Evolutionary conservation across 768 basidiomycete genomes (phyloP), one percentile per base, ranked within the genome.

Genomic region (Agaricus blazei): DNA sequence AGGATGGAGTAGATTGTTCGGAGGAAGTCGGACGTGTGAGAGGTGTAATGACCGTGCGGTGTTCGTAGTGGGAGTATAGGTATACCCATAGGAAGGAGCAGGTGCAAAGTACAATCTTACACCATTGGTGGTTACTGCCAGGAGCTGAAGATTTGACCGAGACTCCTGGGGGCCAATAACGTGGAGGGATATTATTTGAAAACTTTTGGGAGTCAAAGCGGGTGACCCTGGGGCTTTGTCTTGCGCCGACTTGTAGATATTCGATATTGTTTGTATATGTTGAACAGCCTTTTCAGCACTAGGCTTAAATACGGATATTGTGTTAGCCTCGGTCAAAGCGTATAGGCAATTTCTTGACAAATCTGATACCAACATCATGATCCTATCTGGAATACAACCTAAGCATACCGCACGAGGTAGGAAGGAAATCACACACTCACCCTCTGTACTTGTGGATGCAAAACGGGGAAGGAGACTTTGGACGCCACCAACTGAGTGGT

Each of bases 91-190:
- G 23, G 71, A 67, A 49, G 72, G 69, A 3, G 79, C 72, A 3
- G 87, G 79, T 1, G 80, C 80, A 65, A 97, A 93, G 74, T 91
- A 98, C 1, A 96, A 75, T 48, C 95, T 84, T 3, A 88, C 82
- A 11, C 91, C 94, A 50, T 87, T 93, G 28, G 78, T 74, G 24
- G 93, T 93, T 46, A 95, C 71, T 1, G 88, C 93, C 48, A 97
- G 75, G 9, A 98, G 77, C 55, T 91, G 90, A 11, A 90, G 71
- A 12, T 82, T 82, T 26, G 79, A 71, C 14, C 83, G 84, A 27
- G 89, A 87, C 66, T 91, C 89, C 11, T 75, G 69, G 9, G 76
- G 76, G 40, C 82, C 77, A 37, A 96, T 70, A 26, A 85, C 77
- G 65, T 94, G 88, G 44, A 96, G 67, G 24, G 79, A 73, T 29